These are phyloP conservation scores for Mentha longifolia DNA, from an alignment of 257 asterid genomes.

Conservation along the genomic window DNA sequence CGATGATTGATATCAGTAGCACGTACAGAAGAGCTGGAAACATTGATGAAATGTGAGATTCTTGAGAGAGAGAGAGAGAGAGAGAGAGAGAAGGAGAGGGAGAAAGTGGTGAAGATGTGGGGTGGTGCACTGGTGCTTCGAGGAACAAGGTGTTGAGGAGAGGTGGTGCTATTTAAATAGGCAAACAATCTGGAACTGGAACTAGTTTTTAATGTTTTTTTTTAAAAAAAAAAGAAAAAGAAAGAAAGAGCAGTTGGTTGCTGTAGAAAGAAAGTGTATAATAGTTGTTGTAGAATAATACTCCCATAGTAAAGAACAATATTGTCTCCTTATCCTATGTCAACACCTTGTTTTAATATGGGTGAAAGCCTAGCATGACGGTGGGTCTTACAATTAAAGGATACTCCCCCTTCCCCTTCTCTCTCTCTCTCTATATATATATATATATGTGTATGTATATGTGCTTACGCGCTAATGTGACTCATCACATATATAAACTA, in stretches of 20 bases:
- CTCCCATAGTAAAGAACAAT: background rate
- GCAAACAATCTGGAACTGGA: constrained; percentile 51
- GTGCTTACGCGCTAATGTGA: background rate
- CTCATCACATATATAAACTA: background rate
- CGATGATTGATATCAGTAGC: constrained; percentile 36
- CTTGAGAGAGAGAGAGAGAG: background rate
- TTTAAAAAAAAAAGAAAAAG: too few species aligned
- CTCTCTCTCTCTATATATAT: background rate
- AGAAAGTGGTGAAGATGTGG: background rate
- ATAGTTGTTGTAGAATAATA: too few species aligned
- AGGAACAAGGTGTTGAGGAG: constrained; percentile 36
- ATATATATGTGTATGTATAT: background rate
- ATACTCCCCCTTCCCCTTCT: constrained; percentile 52
- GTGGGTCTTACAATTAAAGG: constrained; percentile 53
- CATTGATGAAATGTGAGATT: constrained; percentile 39
- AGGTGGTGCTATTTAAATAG: constrained; percentile 67
- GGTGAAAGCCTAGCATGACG: constrained; percentile 65
- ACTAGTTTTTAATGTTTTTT: constrained; percentile 29
- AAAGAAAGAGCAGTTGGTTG: constrained; percentile 50
- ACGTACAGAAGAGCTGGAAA: constrained; percentile 40
- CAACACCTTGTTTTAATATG: constrained; percentile 51
- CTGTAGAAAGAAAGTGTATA: constrained; percentile 59
- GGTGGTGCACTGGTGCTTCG: background rate
- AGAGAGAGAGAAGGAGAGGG: background rate
- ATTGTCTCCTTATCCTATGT: constrained; percentile 50